These are phyloP conservation scores for Tilletia horrida DNA, from an alignment of 1,284 basidiomycete genomes.

Conservation along the genomic window DNA sequence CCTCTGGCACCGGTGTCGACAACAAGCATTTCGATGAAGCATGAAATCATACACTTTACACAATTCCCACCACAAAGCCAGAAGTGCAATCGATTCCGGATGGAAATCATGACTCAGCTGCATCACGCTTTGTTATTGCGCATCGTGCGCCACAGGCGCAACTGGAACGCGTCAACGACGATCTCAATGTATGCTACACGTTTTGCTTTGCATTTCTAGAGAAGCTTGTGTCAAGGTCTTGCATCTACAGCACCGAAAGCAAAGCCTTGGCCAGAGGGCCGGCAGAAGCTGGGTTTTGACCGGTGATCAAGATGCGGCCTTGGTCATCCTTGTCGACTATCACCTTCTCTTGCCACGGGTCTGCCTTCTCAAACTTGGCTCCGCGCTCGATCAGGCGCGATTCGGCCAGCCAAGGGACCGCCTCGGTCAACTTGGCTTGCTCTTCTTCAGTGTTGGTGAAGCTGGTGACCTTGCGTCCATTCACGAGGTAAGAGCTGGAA, in stretches of 20 bases:
- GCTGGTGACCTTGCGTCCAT: constrained; percentile 64
- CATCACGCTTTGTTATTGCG: no score
- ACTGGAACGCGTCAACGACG: no score
- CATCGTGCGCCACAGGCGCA: no score
- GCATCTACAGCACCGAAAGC: not conserved
- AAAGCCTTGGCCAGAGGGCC: constrained; percentile 55
- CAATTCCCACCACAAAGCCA: no score
- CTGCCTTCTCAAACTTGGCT: constrained; percentile 62
- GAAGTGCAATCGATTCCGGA: no score
- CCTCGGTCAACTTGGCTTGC: constrained; percentile 54
- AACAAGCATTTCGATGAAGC: no score
- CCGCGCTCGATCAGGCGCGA: constrained; percentile 65
- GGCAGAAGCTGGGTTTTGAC: constrained; percentile 54
- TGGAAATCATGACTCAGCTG: no score
- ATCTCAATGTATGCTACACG: no score
- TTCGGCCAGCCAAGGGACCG: constrained; percentile 70
- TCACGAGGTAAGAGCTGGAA: constrained; percentile 56
- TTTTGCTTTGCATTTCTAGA: no score
- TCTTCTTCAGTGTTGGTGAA: constrained; percentile 73
- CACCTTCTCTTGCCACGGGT: constrained; percentile 63
- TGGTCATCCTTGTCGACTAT: constrained; percentile 54
- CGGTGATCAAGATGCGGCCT: constrained; percentile 61
- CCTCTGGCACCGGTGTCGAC: no score
- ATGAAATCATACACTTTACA: no score
- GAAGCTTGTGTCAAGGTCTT: no score